These are phyloP conservation scores for Alternaria triticina DNA, from an alignment of 2,329 filamentous ascomycete species.

Conservation along the genomic window DNA sequence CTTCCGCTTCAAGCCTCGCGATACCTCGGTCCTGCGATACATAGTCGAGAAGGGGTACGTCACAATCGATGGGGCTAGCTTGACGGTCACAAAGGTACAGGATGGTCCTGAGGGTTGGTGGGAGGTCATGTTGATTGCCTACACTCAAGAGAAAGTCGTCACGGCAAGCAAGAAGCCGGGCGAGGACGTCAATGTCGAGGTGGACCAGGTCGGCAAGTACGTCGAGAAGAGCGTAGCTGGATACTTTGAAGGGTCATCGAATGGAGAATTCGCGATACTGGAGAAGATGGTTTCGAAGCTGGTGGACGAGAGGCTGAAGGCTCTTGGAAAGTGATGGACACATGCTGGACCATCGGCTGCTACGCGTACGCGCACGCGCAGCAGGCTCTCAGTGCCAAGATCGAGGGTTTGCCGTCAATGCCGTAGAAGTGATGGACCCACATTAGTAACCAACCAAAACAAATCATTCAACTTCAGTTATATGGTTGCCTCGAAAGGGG, in stretches of 20 bases:
- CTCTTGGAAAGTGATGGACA: constrained; percentile 36
- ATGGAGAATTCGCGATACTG: constrained; percentile 58
- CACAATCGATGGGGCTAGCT: constrained; percentile 89
- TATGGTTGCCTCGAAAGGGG: constrained; percentile 16
- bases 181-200: constrained; percentile 88
- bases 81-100: constrained; percentile 88
- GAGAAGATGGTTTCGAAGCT: constrained; percentile 67
- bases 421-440: constrained; percentile 6
- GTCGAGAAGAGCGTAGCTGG: constrained; percentile 88
- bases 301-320: constrained; percentile 71
- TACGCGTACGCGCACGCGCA: not conserved
- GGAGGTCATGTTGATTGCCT: constrained; percentile 97
- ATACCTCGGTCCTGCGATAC: constrained; percentile 76
- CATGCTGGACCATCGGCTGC: not conserved
- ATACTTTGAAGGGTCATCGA: constrained; percentile 70
- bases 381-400: not conserved
- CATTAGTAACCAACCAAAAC: constrained; percentile 9
- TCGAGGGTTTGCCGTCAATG: constrained; percentile 1
- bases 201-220: constrained; percentile 86
- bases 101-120: constrained; percentile 81
- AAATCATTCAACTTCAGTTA: not conserved
- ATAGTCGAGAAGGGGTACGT: constrained; percentile 97
- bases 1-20: constrained; percentile 78
- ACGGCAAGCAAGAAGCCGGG: constrained; percentile 78
- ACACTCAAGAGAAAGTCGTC: constrained; percentile 92